These are phyloP conservation scores for Citrullus colocynthis DNA, from an alignment of 306 rosid species.

Conservation along the genomic window DNA sequence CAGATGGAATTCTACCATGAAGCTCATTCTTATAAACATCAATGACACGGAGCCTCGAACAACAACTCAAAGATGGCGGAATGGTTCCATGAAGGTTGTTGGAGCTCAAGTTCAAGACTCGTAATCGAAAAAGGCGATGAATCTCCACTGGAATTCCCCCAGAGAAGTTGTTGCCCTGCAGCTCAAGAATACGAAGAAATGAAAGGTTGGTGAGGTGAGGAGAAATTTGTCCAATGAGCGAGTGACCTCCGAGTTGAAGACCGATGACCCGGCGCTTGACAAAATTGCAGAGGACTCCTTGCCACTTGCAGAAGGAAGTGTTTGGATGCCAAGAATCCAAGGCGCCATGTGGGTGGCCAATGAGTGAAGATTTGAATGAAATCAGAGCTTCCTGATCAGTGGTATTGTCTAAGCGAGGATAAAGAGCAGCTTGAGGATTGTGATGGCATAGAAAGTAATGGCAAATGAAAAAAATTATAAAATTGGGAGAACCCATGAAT, in stretches of 20 bases:
- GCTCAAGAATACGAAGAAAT: neutral
- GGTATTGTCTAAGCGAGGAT: neutral
- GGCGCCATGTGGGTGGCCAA: neutral
- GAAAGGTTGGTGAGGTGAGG: constrained; percentile 2
- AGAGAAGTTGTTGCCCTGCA: neutral
- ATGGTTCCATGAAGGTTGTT: neutral
- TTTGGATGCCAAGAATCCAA: constrained; percentile 2
- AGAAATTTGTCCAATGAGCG: too few species aligned
- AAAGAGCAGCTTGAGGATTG: neutral
- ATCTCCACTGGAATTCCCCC: neutral
- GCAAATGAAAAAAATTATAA: neutral
- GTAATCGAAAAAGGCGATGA: neutral
- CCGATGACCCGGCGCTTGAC: too few species aligned
- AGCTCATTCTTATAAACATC: neutral
- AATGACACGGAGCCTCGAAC: constrained; percentile 24
- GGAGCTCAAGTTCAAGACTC: neutral
- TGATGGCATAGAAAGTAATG: neutral
- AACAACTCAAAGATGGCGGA: constrained; percentile 11
- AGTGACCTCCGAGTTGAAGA: too few species aligned
- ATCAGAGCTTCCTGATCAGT: constrained; percentile 6
- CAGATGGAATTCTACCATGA: neutral
- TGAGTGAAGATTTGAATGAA: neutral
- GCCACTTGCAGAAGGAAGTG: neutral
- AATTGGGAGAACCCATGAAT: neutral
- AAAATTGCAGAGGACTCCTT: too few species aligned